These are phyloP conservation scores for Fusarium napiforme DNA, from an alignment of 2,329 filamentous ascomycete species.

Conservation along the genomic window DNA sequence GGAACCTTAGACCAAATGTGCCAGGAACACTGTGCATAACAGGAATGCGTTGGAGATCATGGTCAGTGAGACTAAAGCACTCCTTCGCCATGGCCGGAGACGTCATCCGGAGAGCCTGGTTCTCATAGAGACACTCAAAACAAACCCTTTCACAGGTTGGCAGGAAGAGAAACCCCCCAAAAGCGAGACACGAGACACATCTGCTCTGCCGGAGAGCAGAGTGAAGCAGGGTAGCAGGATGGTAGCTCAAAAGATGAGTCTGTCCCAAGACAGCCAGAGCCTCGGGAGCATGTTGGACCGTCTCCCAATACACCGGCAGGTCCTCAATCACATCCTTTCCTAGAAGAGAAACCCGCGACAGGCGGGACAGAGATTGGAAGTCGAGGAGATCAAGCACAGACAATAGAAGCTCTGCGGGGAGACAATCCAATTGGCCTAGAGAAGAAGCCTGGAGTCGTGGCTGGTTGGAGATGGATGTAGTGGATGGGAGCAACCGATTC, in stretches of 20 bases:
- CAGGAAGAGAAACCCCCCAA: slow-evolving; percentile 47
- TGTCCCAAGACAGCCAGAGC: slow-evolving; percentile 41
- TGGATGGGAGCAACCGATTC: slow-evolving; percentile 17
- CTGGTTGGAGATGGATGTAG: slow-evolving; percentile 10
- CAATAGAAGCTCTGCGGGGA: slow-evolving; percentile 44
- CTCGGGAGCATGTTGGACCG: slow-evolving; percentile 54
- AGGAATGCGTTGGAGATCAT: slow-evolving; percentile 35
- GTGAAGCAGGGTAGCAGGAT: slow-evolving; percentile 39
- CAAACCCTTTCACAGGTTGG: slow-evolving; percentile 49
- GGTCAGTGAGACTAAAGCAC: slow-evolving; percentile 40
- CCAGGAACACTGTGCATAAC: slow-evolving; percentile 41
- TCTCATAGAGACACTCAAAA: slow-evolving; percentile 45
- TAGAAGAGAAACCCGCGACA: slow-evolving; percentile 42
- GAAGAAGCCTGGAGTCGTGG: slow-evolving; percentile 26
- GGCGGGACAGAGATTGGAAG: slow-evolving; percentile 45
- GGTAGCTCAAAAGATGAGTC: slow-evolving; percentile 37
- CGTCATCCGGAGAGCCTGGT: slow-evolving; percentile 43
- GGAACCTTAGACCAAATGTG: slow-evolving; percentile 35
- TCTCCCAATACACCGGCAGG: slow-evolving; percentile 53
- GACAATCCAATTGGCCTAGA: slow-evolving; percentile 42
- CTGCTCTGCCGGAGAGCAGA: slow-evolving; percentile 35
- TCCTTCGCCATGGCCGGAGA: slow-evolving; percentile 32
- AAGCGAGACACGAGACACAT: slow-evolving; percentile 46
- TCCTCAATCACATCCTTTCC: slow-evolving; percentile 43
- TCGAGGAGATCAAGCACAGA: slow-evolving; percentile 44